A percentile compares a stretch with the other conserved stretches of the same genome.
Evolutionary conservation across 495 filamentous ascomycete species (phyloP).

Genomic region (Penicillium cinerascens): DNA sequence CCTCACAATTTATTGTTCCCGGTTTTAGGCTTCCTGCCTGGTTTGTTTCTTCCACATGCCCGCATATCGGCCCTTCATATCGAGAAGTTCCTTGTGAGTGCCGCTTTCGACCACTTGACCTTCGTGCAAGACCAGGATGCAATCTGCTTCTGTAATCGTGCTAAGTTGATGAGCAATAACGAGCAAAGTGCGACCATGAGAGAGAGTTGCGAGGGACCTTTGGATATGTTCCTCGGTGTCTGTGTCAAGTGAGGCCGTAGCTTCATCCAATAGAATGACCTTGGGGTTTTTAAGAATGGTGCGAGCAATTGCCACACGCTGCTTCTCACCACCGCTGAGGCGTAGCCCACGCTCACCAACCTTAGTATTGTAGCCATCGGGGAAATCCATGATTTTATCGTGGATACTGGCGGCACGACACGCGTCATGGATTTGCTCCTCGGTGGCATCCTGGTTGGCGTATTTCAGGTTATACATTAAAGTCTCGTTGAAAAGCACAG

Average conservation of each 20-base stretch:
- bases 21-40: no score
- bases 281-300: slow-evolving; percentile 82
- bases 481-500: no score
- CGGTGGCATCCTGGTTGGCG: slow-evolving; percentile 68
- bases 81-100: slow-evolving; percentile 9
- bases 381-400: slow-evolving; percentile 78
- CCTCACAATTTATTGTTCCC: no score
- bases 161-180: slow-evolving; percentile 21
- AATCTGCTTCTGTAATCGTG: slow-evolving; percentile 29
- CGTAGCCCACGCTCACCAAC: slow-evolving; percentile 85
- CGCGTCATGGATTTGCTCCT: slow-evolving; percentile 71
- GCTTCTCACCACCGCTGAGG: slow-evolving; percentile 74
- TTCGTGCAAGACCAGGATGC: slow-evolving; percentile 25
- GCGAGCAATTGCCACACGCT: slow-evolving; percentile 81
- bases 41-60: not conserved
- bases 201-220: not conserved
- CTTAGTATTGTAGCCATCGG: slow-evolving; percentile 73
- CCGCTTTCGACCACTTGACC: slow-evolving; percentile 22
- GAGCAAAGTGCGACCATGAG: not conserved
- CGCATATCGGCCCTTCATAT: not conserved
- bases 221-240: slow-evolving; percentile 67
- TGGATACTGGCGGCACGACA: slow-evolving; percentile 79
- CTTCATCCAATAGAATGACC: slow-evolving; percentile 73
- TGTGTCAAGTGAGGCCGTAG: slow-evolving; percentile 6
- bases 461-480: slow-evolving; percentile 67